phyloP scores from a whole-genome alignment of 306 rosid species.

The Vicia villosa region DNA sequence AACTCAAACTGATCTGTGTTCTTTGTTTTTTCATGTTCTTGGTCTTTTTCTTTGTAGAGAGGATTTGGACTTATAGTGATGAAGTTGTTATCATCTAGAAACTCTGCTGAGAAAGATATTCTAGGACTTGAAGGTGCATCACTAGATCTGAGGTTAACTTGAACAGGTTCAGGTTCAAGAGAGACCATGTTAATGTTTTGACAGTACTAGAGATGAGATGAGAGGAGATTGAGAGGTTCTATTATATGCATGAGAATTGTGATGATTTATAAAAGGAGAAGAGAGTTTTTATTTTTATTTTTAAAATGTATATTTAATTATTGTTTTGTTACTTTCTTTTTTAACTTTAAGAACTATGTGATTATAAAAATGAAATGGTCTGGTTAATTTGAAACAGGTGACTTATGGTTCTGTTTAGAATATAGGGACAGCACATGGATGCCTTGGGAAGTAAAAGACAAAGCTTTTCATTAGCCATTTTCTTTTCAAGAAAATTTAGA shows the following conservation, averaged over 20 bases:
- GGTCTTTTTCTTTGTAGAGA: conserved; percentile 35
- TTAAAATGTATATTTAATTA: conserved; percentile 21
- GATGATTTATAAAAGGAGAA: conserved; percentile 53
- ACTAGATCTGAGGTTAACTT: conserved; percentile 44
- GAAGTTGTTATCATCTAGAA: conserved; percentile 86
- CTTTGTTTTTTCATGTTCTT: conserved; percentile 46
- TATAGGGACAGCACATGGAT: conserved; percentile 86
- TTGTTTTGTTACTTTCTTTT: conserved; percentile 41
- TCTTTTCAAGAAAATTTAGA: conserved; percentile 43
- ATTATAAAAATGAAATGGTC: conserved; percentile 73
- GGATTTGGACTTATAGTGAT: conserved; percentile 77
- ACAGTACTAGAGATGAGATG: conserved; percentile 28
- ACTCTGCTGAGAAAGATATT: conserved; percentile 92
- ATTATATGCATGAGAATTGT: conserved; percentile 54
- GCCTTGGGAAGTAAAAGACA: conserved; percentile 71
- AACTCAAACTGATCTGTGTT: conserved; percentile 80
- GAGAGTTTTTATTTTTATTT: conserved; percentile 42
- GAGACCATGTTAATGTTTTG: conserved; percentile 56
- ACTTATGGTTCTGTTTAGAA: conserved; percentile 61
- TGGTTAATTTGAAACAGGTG: conserved; percentile 73
- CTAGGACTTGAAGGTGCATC: conserved; percentile 76
- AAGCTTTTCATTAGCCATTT: conserved; percentile 45
- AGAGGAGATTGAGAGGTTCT: conserved; percentile 15
- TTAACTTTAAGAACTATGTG: conserved; percentile 59
- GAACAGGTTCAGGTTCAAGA: conserved; percentile 52